A percentile compares a stretch with the other conserved stretches of the same genome.
These are phyloP conservation scores for Ploettnerulaceae sp. DNA, from an alignment of 2,329 filamentous ascomycete species.

Conservation along the genomic window DNA sequence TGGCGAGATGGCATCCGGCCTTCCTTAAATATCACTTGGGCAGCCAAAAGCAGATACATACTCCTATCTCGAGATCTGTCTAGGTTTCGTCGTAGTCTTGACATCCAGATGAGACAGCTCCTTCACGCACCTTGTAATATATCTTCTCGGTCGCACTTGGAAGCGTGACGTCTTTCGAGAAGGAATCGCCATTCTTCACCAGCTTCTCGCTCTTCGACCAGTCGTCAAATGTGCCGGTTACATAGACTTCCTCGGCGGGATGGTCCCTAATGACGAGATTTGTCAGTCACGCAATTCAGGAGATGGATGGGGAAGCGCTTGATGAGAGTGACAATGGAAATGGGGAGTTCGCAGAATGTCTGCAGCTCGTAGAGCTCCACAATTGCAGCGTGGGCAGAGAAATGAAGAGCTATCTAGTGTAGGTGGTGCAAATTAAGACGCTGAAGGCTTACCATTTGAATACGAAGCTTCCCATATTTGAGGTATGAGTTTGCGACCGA, in stretches of 20 bases:
- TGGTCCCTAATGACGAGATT: constrained; percentile 61
- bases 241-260: constrained; percentile 77
- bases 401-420: background rate
- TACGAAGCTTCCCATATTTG: constrained; percentile 36
- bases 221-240: constrained; percentile 92
- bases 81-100: background rate
- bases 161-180: constrained; percentile 77
- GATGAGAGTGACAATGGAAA: background rate
- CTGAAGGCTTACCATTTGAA: constrained; percentile 35
- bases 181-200: constrained; percentile 66
- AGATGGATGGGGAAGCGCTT: background rate
- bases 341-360: background rate
- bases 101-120: constrained; percentile 1
- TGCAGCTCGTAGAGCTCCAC: background rate
- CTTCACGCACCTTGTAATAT: constrained; percentile 78
- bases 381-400: background rate
- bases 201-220: constrained; percentile 86
- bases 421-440: background rate
- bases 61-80: background rate
- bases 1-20: background rate
- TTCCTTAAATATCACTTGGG: constrained; percentile 4
- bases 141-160: constrained; percentile 65
- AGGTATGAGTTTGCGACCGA: background rate
- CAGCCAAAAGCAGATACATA: background rate
- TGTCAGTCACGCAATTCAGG: constrained; percentile 16